phyloP scores from a whole-genome alignment of 257 asterid genomes.

The Capsicum chinense region DNA sequence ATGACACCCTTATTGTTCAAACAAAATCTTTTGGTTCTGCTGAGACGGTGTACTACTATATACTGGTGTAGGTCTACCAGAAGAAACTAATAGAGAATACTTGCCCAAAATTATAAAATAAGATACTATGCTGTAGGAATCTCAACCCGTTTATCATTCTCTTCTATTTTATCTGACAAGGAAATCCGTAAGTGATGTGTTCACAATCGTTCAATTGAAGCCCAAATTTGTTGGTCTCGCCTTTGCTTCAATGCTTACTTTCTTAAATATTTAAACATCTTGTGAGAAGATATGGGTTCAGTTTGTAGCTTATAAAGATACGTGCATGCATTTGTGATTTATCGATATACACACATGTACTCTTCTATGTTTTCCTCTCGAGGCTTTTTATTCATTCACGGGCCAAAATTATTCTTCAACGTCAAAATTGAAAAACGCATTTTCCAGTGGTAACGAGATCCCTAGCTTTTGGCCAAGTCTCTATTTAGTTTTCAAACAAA shows the following conservation, averaged over 20 bases:
- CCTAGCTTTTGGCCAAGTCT: not conserved
- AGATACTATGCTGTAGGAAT: slow-evolving; percentile 16
- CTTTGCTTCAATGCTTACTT: not conserved
- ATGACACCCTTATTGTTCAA: not conserved
- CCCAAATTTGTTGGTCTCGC: not conserved
- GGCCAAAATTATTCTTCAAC: not conserved
- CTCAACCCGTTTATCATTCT: not conserved
- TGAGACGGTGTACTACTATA: slow-evolving; percentile 1
- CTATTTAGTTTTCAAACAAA: not conserved
- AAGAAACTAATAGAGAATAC: not conserved
- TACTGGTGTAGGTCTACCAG: slow-evolving; percentile 3
- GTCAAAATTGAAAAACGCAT: not conserved
- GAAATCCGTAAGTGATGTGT: not conserved
- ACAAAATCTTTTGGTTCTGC: not conserved
- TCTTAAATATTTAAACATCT: not conserved
- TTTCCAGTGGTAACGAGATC: not conserved
- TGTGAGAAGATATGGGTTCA: not conserved
- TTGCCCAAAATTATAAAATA: not conserved
- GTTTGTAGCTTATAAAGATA: slow-evolving; percentile 12
- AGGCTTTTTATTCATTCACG: not conserved
- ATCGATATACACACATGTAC: not conserved
- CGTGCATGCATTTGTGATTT: not conserved
- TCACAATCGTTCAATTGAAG: not conserved
- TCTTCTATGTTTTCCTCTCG: not conserved
- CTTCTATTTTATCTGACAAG: not conserved